phyloP scores from a whole-genome alignment of 2,329 filamentous ascomycete genomes.

The Ceratocystis variospora region DNA sequence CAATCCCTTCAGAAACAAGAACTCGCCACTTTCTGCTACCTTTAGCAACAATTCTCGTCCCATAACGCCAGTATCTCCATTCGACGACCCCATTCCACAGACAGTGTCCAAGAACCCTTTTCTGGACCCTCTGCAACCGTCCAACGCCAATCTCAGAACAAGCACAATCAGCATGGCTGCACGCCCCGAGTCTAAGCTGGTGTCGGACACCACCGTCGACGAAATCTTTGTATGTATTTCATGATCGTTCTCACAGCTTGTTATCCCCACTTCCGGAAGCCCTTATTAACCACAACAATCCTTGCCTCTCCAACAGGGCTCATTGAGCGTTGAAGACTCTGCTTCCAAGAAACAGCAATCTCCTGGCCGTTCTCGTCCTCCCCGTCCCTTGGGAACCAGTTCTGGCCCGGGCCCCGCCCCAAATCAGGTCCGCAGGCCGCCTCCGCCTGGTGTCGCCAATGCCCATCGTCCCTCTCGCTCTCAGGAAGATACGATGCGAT shows the following conservation, averaged over 20 bases:
- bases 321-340: constrained; percentile 49
- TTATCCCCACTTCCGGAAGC: neutral
- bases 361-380: constrained; percentile 20
- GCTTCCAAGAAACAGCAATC: constrained; percentile 41
- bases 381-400: constrained; percentile 18
- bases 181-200: constrained; percentile 32
- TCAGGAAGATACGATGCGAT: constrained; percentile 27
- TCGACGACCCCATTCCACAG: constrained; percentile 42
- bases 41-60: constrained; percentile 25
- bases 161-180: constrained; percentile 31
- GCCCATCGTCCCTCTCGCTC: constrained; percentile 53
- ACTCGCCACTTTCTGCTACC: constrained; percentile 36
- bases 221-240: constrained; percentile 59
- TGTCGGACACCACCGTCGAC: constrained; percentile 39
- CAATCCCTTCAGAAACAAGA: constrained; percentile 66
- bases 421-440: constrained; percentile 29
- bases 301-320: constrained; percentile 2
- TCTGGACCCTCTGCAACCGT: constrained; percentile 37
- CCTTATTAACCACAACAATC: neutral
- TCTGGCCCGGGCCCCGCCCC: constrained; percentile 10
- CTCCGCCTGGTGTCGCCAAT: constrained; percentile 45
- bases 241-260: neutral
- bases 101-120: constrained; percentile 65
- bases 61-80: constrained; percentile 38
- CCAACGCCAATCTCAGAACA: constrained; percentile 5